Evolutionary conservation across 139 green algal species (phyloP), one percentile per base, ranked within the genome.

Genomic region (Chlorella vulgaris): DNA sequence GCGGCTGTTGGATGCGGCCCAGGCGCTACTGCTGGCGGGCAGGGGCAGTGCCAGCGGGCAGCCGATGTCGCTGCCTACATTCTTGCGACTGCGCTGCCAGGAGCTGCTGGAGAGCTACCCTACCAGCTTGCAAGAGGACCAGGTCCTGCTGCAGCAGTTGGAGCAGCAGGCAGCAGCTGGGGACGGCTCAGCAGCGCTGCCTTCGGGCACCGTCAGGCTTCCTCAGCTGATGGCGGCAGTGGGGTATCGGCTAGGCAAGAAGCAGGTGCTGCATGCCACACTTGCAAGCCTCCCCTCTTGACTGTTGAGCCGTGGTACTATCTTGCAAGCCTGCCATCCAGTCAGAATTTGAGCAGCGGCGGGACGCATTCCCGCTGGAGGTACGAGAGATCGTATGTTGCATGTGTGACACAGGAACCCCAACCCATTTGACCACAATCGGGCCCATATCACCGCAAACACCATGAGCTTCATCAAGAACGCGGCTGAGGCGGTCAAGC

Each of bases 201-300:
- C 13, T n/a, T 7, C 31, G 33, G 50, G 8, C 5, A 35, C 18
- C 35, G n/a, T 43, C 29, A 58, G 61, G 19, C 29, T n/a, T 18
- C 33, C 33, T 6, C 76, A 68, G 63, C 47, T 75, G 31, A 22
- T 26, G 43, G 76, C 47, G 1, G 76, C 76, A 26, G 47, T 82
- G 13, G 18, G 6, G 33, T 82, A 76, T 24, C 42, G 76, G 31
- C 7, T 43, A 22, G 76, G 63, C 24, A 82, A 82, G 76, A 82
- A 82, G 15, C 63, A 35, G 3, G 76, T 82, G 63, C 76, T 82
- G 63, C 60, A 50, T 10, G 26, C 75, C 26, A 79, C 73, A 31
- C 70, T 78, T 55, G 15, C 10, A 15, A 15, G 47, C n/a, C n/a
- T n/a, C n/a, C n/a, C n/a, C n/a, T n/a, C n/a, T n/a, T n/a, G n/a